A percentile compares a stretch with the other conserved stretches of the same genome.
Conservation (phyloP, 805 yeast species). For the Saturnispora zaruensis region DNA sequence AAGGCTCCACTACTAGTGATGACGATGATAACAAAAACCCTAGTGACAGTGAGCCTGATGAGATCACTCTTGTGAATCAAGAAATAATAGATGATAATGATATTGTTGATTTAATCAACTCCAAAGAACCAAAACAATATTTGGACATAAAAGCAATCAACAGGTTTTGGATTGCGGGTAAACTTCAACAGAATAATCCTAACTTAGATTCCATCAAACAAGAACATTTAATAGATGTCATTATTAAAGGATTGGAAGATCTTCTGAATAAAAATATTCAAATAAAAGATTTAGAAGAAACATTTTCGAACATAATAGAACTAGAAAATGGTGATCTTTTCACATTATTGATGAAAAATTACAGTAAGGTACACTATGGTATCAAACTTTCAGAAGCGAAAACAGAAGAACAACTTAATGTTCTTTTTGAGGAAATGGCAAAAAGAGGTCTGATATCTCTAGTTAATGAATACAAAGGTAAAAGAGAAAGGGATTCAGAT, state of each 20-base stretch:
- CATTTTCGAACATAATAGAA: slow-evolving; percentile 45
- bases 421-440: slow-evolving; percentile 37
- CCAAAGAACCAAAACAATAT: slow-evolving; percentile 9
- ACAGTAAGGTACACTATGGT: slow-evolving; percentile 24
- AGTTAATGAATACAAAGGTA: slow-evolving; percentile 34
- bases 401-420: slow-evolving; percentile 28
- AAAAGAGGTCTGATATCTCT: slow-evolving; percentile 33
- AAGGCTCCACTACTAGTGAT: slow-evolving; percentile 24
- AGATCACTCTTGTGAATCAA: slow-evolving; percentile 25
- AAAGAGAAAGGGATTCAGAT: slow-evolving; percentile 2
- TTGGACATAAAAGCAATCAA: slow-evolving; percentile 22
- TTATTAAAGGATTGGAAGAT: slow-evolving; percentile 35
- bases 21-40: slow-evolving; percentile 26
- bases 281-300: slow-evolving; percentile 41
- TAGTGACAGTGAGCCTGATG: slow-evolving; percentile 20
- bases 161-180: slow-evolving; percentile 45
- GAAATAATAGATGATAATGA: slow-evolving; percentile 17
- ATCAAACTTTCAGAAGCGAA: slow-evolving; percentile 17
- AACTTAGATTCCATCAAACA: slow-evolving; percentile 32
- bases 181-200: slow-evolving; percentile 30
- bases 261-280: slow-evolving; percentile 22
- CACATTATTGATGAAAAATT: slow-evolving; percentile 39
- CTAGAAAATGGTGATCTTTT: slow-evolving; percentile 44
- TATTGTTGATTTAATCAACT: slow-evolving; percentile 13
- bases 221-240: slow-evolving; percentile 30